A percentile compares a stretch with the other conserved stretches of the same genome.
These are phyloP conservation scores for Phytopythium aichiense DNA, from an alignment of 352 stramenopile species.

Conservation along the genomic window DNA sequence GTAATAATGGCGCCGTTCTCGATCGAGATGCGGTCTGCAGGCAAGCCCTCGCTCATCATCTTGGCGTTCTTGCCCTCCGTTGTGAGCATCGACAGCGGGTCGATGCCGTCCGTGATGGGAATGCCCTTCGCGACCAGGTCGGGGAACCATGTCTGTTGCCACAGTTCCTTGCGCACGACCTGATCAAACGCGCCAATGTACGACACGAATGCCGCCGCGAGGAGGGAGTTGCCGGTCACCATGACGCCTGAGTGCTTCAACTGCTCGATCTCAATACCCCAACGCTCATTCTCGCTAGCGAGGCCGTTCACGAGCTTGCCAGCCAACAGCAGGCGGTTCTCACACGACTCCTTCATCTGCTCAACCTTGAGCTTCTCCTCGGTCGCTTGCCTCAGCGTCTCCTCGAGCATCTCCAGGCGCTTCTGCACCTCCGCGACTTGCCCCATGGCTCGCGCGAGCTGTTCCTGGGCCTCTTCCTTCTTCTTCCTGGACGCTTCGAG, in stretches of 20 bases:
- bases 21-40: conserved; percentile 96
- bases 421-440: conserved; percentile 94
- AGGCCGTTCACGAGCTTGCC: conserved; percentile 95
- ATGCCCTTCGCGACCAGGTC: conserved; percentile 91
- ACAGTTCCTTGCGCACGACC: conserved; percentile 81
- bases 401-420: conserved; percentile 89
- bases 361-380: conserved; percentile 97
- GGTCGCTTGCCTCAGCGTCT: conserved; percentile 92
- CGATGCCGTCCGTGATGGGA: conserved; percentile 92
- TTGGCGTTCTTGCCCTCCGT: conserved; percentile 96
- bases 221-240: conserved; percentile 95
- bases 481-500: conserved; percentile 93
- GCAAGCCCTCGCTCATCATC: conserved; percentile 97
- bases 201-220: conserved; percentile 96
- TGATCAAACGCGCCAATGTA: conserved; percentile 98
- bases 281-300: conserved; percentile 95
- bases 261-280: conserved; percentile 95
- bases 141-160: conserved; percentile 78
- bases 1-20: conserved; percentile 98
- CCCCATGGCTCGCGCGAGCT: conserved; percentile 88
- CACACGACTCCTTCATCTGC: conserved; percentile 92
- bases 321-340: conserved; percentile 90
- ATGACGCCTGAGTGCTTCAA: conserved; percentile 94
- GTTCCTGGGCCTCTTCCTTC: conserved; percentile 91
- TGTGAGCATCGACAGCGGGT: conserved; percentile 94